Evolutionary conservation across 2,329 filamentous ascomycete genomes (phyloP), one percentile per base, ranked within the genome.

Genomic region (Claviceps fusiformis): DNA sequence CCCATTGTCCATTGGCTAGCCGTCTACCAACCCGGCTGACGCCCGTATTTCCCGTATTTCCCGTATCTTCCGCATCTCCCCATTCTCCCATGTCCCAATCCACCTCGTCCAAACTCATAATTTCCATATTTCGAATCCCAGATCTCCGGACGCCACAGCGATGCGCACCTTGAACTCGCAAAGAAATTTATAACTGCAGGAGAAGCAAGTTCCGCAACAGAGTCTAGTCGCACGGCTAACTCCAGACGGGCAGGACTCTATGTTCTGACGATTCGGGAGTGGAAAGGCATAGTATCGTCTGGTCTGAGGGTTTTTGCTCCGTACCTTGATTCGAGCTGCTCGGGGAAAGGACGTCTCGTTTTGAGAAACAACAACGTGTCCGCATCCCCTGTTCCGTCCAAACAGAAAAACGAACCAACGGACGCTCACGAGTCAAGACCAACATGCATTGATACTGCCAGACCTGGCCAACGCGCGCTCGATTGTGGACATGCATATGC

Each of bases 81-180:
- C 2, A 10, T 5, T 39, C 11, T 39, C 37, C 37, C 37, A 13
- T 11, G 15, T 39, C 57, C 59, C 60, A 62, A 2, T 43, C 55
- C 1, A 62, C 56, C n/a, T n/a, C n/a, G n/a, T 3, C 43, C 19
- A n/a, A 63, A 60, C 31, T 62, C 55, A 19, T 62, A 61, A 13
- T 60, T 63, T 1, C 61, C 72, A 75, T 3, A 75, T 58, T 57
- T 73, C 70, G 49, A 75, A 75, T 6, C 65, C 62, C 41, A 83
- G 65, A 55, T 83, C 80, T 0, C 81, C 75, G 0, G 77, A 73
- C 0, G 77, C 78, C 3, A 78, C 74, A 41, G 80, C 69, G 4
- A 80, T 77, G 55, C 78, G 73, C 0, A 83, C 73, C 52, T 79
- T 75, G 53, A 75, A 75, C 7, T 64, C 64, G 49, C 69, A 72